These are phyloP conservation scores for Botrytis cinerea DNA, from an alignment of 2,329 filamentous ascomycete species.

Conservation along the genomic window DNA sequence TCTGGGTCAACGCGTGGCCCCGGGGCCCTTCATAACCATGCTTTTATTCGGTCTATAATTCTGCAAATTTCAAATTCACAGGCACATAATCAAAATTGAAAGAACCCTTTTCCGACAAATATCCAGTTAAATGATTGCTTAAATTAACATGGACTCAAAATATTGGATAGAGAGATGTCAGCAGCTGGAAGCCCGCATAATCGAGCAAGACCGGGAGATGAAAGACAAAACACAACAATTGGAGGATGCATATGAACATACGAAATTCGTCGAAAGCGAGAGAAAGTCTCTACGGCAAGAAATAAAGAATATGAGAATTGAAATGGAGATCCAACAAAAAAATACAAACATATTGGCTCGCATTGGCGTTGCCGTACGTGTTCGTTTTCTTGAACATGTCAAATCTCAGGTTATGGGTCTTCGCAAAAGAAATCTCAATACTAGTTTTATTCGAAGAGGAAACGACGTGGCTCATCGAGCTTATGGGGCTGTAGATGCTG, in stretches of 20 bases:
- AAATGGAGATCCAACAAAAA: not conserved
- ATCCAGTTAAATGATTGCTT: not conserved
- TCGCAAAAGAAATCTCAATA: not conserved
- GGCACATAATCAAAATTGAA: not conserved
- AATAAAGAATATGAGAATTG: not conserved
- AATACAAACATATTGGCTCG: not conserved
- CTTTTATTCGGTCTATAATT: not conserved
- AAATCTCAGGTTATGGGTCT: not conserved
- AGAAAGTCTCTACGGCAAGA: not conserved
- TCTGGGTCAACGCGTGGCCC: not conserved
- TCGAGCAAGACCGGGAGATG: not conserved
- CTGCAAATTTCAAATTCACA: too few species aligned
- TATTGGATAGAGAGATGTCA: constrained; percentile 1
- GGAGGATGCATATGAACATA: constrained; percentile 1
- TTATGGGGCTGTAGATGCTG: not conserved
- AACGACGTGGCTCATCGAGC: constrained; percentile 8
- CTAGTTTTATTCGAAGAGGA: not conserved
- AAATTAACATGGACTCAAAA: not conserved
- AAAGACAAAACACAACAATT: not conserved
- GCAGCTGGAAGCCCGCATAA: not conserved
- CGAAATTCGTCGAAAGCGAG: not conserved
- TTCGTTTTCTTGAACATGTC: constrained; percentile 10
- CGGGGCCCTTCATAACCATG: too few species aligned
- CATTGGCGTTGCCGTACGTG: not conserved
- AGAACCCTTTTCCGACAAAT: too few species aligned